phyloP scores from a whole-genome alignment of 2,329 filamentous ascomycete genomes.

The Arthroderma sp. region DNA sequence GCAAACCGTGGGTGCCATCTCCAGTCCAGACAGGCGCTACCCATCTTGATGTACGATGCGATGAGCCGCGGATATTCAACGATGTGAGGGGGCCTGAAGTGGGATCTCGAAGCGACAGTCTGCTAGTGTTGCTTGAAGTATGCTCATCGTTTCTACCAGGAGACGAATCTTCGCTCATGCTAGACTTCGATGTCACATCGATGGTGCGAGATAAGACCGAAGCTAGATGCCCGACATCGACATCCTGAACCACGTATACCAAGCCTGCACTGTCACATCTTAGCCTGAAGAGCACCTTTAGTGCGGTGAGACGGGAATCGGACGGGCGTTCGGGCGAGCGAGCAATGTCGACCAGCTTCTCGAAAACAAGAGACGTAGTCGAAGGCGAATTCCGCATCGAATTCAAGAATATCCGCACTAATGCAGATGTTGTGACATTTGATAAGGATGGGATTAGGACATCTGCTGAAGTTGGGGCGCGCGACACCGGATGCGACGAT shows the following conservation, averaged over 20 bases:
- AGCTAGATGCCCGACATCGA: conserved; percentile 62
- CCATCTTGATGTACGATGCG: conserved; percentile 21
- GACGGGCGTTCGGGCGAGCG: conserved; percentile 47
- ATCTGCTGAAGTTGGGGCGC: conserved; percentile 20
- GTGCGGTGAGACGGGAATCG: conserved; percentile 58
- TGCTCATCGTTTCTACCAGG: conserved; percentile 28
- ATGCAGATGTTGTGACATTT: conserved; percentile 58
- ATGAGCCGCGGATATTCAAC: conserved; percentile 21
- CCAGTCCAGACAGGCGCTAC: conserved; percentile 44
- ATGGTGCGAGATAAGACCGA: conserved; percentile 54
- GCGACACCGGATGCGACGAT: conserved; percentile 22
- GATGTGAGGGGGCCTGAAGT: conserved; percentile 18
- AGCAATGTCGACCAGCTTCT: conserved; percentile 51
- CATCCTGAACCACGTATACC: conserved; percentile 56
- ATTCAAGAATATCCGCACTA: conserved; percentile 63
- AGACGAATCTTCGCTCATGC: conserved; percentile 29
- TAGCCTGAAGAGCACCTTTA: conserved; percentile 69
- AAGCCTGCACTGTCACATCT: conserved; percentile 69
- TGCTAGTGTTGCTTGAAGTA: conserved; percentile 15
- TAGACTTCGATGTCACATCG: conserved; percentile 36
- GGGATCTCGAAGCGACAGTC: conserved; percentile 21
- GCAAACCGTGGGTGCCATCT: conserved; percentile 39
- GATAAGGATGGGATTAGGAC: conserved; percentile 22
- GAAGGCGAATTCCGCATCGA: conserved; percentile 52
- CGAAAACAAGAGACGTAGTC: conserved; percentile 53